Evolutionary conservation across 1,284 basidiomycete species (phyloP), one percentile per base, ranked within the genome.

Genomic region (Amylostereum areolatum): DNA sequence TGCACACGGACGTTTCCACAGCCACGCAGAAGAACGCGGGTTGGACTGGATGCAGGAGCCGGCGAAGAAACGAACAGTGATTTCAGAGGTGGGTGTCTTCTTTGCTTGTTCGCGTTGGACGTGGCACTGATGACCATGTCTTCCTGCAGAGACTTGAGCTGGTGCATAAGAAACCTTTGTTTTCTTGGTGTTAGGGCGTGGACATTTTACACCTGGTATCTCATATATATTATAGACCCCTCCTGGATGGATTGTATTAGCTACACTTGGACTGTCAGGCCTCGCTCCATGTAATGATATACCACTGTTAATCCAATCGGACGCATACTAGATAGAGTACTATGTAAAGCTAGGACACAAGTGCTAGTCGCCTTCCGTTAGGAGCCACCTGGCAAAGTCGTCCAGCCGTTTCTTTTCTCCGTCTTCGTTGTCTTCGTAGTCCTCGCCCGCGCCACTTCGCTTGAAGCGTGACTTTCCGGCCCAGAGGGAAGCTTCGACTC

Each of bases 341-440:
- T 36, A 10, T n/a, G n/a, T 36, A 36, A n/a, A 36, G n/a, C n/a
- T n/a, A n/a, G 34, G n/a, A 36, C 34, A 36, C 34, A 10, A 36
- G 35, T 3, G 50, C 69, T 62, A 86, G 57, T 89, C 85, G 35
- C 80, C 86, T 64, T 89, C 86, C 4, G 76, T 72, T 71, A 89
- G 71, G 41, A 97, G 71, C 92, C 92, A 97, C 30, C 84, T 70
- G 0, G 91, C 91, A 63, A 96, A 97, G 62, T 86, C 81, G 50
- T 94, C 91, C 60, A 96, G 65, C 43, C 94, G 78, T 61, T 83
- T 80, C 74, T 89, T 86, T 66, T 96, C 92, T 46, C 74, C 79
- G 47, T 83, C 85, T 8, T 84, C 87, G 1, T 73, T 77, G 8
- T 82, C 83, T 46, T 78, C 78, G 3, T 72, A 53, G 2, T 83